These are phyloP conservation scores for Magnusiomyces tetraspermus DNA, from an alignment of 1,139 yeast species.

Conservation along the genomic window DNA sequence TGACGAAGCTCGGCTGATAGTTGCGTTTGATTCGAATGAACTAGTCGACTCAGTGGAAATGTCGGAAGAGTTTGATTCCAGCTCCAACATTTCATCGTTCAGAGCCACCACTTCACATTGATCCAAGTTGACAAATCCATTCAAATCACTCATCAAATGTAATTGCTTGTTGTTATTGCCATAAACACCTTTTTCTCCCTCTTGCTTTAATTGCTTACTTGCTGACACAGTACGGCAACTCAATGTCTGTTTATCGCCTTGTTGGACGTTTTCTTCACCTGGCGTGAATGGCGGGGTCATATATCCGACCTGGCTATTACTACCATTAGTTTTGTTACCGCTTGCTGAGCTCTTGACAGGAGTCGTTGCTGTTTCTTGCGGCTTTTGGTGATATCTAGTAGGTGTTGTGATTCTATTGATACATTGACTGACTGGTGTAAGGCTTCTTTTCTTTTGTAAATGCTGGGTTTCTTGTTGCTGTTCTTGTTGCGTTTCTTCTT, in stretches of 20 bases:
- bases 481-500: neutral
- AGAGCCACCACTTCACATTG: neutral
- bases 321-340: too few species aligned
- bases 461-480: neutral
- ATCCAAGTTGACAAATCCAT: neutral
- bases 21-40: too few species aligned
- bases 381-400: neutral
- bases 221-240: neutral
- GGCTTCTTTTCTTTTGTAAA: too few species aligned
- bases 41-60: too few species aligned
- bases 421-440: too few species aligned
- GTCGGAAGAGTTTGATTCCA: too few species aligned
- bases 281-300: slow-evolving; percentile 23
- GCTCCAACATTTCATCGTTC: too few species aligned
- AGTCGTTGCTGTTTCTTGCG: neutral
- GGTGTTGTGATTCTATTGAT: too few species aligned
- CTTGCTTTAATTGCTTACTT: neutral
- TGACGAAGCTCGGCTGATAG: too few species aligned
- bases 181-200: neutral
- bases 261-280: neutral
- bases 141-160: too few species aligned
- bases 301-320: slow-evolving; percentile 14
- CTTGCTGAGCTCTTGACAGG: slow-evolving; percentile 8
- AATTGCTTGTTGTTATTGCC: neutral
- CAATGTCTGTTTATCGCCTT: neutral